Percentiles rank a stretch among this genome's conserved stretches.
Conservation (phyloP, 768 basidiomycete genomes). For the Lanmaoa pseudosensibilis region DNA sequence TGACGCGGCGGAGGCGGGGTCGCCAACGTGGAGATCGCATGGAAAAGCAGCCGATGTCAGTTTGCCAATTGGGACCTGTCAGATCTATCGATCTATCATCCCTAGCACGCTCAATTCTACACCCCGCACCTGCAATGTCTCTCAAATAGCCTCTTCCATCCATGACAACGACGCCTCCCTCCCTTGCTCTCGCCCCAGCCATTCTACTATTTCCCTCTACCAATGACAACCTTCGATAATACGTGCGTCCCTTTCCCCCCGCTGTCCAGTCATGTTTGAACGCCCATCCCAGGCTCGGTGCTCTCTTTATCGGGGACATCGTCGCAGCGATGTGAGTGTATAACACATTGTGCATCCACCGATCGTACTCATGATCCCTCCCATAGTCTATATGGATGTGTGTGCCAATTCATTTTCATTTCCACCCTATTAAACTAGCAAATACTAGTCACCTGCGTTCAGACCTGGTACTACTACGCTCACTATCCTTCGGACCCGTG, state of each 20-base stretch:
- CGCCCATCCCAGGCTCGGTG: constrained; percentile 43
- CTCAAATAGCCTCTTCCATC: constrained; percentile 5
- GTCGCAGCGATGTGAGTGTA: constrained; percentile 48
- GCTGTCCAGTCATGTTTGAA: neutral
- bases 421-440: neutral
- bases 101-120: no score
- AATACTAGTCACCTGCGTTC: constrained; percentile 50
- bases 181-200: neutral
- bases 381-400: constrained; percentile 52
- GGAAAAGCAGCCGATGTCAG: no score
- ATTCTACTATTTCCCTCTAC: neutral
- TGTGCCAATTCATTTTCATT: constrained; percentile 1
- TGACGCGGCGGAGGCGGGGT: neutral
- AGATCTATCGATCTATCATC: no score
- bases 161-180: neutral
- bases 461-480: constrained; percentile 55
- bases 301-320: constrained; percentile 50
- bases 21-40: neutral
- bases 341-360: neutral
- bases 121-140: neutral
- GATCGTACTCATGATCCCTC: constrained; percentile 5
- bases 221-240: constrained; percentile 29
- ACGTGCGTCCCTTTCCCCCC: constrained; percentile 30
- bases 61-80: no score
- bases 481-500: constrained; percentile 50